Evolutionary conservation across 371 early-diverging fungal species (phyloP).

Genomic region (Fennellomyces sp.): DNA sequence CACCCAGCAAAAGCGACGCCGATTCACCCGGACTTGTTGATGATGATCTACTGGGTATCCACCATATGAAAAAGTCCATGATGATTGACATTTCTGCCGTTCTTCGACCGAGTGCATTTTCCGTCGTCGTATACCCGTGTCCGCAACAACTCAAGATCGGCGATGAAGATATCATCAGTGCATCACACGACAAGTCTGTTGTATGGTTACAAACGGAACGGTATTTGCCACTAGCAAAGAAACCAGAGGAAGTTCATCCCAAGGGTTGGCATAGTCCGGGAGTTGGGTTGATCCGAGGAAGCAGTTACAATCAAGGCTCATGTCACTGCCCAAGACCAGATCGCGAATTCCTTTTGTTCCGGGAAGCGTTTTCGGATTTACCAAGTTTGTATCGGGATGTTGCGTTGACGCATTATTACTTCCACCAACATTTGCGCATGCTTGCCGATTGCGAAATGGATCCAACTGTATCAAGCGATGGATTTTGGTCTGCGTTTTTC

Average conservation of each 20-base stretch:
- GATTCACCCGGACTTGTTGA: too few relatives aligned
- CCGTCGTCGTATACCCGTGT: slow-evolving; percentile 42
- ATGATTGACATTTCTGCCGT: slow-evolving; percentile 48
- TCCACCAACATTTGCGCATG: slow-evolving; percentile 52
- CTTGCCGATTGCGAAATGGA: slow-evolving; percentile 55
- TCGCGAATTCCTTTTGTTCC: slow-evolving; percentile 25
- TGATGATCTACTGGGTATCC: slow-evolving; percentile 18
- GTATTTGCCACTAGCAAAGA: background rate
- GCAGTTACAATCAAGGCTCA: background rate
- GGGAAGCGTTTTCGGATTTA: slow-evolving; percentile 25
- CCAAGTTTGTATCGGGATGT: slow-evolving; percentile 33
- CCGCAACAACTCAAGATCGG: slow-evolving; percentile 29
- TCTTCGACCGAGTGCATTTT: slow-evolving; percentile 35
- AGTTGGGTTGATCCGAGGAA: background rate
- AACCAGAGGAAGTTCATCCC: background rate
- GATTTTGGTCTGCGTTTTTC: slow-evolving; percentile 33
- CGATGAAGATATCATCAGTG: background rate
- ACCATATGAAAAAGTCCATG: slow-evolving; percentile 19
- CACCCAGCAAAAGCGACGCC: too few relatives aligned
- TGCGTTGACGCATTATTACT: slow-evolving; percentile 57
- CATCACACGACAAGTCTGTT: background rate
- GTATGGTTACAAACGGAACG: background rate
- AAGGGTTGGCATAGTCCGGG: background rate
- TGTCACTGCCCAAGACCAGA: slow-evolving; percentile 36
- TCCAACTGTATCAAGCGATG: slow-evolving; percentile 30